Conservation (phyloP, 2,329 filamentous ascomycete species). For the Colletotrichum euphorbiae region DNA sequence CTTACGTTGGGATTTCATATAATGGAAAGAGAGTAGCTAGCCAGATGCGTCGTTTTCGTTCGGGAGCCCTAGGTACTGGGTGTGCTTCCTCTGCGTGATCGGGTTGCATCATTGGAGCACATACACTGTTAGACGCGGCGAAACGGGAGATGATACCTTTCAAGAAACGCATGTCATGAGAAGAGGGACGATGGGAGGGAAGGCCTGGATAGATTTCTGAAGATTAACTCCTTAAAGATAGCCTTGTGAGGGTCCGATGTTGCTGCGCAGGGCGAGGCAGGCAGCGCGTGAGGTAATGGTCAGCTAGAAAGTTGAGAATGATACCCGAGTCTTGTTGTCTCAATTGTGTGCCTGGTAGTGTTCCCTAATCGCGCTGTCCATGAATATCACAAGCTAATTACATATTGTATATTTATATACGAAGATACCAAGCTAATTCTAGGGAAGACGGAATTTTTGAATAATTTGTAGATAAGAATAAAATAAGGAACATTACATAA, state of each 20-base stretch:
- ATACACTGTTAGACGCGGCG: slow-evolving; percentile 1
- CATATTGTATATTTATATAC: no score
- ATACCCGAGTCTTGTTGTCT: slow-evolving; percentile 52
- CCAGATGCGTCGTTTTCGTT: slow-evolving; percentile 2
- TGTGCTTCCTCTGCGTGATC: not conserved
- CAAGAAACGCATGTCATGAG: not conserved
- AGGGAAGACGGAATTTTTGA: no score
- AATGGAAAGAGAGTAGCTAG: not conserved
- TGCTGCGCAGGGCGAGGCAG: slow-evolving; percentile 3
- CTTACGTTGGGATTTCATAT: slow-evolving; percentile 15
- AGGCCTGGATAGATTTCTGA: slow-evolving; percentile 23
- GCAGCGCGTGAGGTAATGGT: slow-evolving; percentile 38
- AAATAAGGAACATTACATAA: no score
- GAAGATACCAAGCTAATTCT: no score
- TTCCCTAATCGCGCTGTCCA: no score
- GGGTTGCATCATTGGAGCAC: not conserved
- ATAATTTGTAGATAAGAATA: no score
- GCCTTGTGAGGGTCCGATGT: slow-evolving; percentile 6
- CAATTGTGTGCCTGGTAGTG: not conserved
- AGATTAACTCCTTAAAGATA: slow-evolving; percentile 9
- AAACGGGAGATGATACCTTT: not conserved
- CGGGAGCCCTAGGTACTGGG: slow-evolving; percentile 2
- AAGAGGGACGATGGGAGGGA: not conserved
- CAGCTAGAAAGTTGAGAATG: slow-evolving; percentile 47
- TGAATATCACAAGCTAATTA: no score